Evolutionary conservation across 2,329 filamentous ascomycete genomes (phyloP).

Genomic region (Ophiostoma ips): DNA sequence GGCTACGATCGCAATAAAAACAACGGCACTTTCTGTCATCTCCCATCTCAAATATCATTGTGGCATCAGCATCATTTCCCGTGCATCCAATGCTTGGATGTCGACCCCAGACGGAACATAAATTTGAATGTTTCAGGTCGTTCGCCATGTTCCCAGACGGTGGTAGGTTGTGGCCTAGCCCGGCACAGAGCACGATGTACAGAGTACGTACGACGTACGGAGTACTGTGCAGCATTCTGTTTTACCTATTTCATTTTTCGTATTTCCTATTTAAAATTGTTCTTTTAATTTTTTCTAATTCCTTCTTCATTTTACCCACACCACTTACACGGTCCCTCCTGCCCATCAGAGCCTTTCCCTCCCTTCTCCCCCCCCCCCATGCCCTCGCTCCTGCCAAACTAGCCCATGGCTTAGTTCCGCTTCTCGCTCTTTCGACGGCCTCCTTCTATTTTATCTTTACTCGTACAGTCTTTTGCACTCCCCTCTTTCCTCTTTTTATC

Average conservation of each 20-base stretch:
- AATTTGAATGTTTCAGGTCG: too few relatives aligned
- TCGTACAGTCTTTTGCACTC: background rate
- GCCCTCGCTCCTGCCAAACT: background rate
- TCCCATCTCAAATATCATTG: background rate
- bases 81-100: too few relatives aligned
- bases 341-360: constrained; percentile 1
- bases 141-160: background rate
- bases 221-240: background rate
- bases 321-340: constrained; percentile 7
- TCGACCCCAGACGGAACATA: too few relatives aligned
- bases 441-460: background rate
- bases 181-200: too few relatives aligned
- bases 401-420: background rate
- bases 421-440: background rate
- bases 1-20: too few relatives aligned
- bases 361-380: background rate
- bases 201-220: too few relatives aligned
- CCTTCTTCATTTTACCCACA: constrained; percentile 2
- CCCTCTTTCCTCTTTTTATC: background rate
- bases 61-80: too few relatives aligned
- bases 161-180: too few relatives aligned
- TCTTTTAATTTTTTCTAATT: background rate
- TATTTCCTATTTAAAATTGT: background rate
- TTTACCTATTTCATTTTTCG: background rate
- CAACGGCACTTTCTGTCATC: too few relatives aligned